phyloP scores from a whole-genome alignment of 129 eudicot species.

The Silybum marianum region DNA sequence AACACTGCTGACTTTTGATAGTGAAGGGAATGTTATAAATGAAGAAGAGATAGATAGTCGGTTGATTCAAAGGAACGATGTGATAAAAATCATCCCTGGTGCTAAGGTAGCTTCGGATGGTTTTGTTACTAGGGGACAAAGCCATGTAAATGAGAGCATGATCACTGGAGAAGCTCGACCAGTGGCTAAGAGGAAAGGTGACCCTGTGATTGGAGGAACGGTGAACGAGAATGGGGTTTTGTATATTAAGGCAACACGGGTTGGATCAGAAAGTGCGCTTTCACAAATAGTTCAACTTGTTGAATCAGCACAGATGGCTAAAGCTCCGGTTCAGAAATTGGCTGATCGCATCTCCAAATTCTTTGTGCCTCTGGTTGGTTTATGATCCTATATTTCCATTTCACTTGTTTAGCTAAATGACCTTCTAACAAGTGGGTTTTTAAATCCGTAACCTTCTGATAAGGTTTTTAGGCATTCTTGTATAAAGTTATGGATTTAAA shows the following conservation, averaged over 20 bases:
- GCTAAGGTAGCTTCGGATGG: slow-evolving; percentile 96
- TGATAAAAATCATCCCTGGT: slow-evolving; percentile 89
- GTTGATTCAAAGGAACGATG: slow-evolving; percentile 78
- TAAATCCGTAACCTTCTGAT: no score
- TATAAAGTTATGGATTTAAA: no score
- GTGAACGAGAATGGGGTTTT: slow-evolving; percentile 88
- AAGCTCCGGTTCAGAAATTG: slow-evolving; percentile 95
- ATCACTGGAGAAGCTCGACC: slow-evolving; percentile 95
- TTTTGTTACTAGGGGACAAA: slow-evolving; percentile 87
- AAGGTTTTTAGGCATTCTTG: neutral
- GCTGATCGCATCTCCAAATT: slow-evolving; percentile 91
- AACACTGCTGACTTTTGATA: slow-evolving; percentile 60
- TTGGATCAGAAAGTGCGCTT: slow-evolving; percentile 96
- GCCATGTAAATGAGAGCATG: slow-evolving; percentile 96
- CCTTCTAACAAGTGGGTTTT: neutral
- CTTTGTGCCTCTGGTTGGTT: slow-evolving; percentile 85
- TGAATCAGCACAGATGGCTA: slow-evolving; percentile 98
- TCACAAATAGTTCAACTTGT: slow-evolving; percentile 95
- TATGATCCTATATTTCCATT: slow-evolving; percentile 2
- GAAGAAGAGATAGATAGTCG: slow-evolving; percentile 89
- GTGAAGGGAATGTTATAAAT: slow-evolving; percentile 58
- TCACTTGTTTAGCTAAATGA: neutral
- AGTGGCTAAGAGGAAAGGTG: slow-evolving; percentile 83
- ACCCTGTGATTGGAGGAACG: slow-evolving; percentile 92
- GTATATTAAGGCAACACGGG: slow-evolving; percentile 79